Base-by-base conservation (phyloP, 2,329 filamentous ascomycete species). In the Ophiostoma ulmi region DNA sequence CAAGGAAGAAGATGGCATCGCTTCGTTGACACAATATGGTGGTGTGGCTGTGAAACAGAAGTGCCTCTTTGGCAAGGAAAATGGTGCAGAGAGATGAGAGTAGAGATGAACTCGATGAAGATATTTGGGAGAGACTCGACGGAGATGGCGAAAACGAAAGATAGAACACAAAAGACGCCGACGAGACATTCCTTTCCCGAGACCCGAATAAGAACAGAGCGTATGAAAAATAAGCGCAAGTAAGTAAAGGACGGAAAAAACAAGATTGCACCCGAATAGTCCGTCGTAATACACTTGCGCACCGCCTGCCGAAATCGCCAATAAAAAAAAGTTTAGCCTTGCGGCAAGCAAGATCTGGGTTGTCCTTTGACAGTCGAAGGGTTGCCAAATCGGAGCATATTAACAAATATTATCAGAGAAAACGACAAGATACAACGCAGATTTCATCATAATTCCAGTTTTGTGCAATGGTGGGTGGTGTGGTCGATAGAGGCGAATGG, bases 331-430 rank as follows among this genome's bases (percentile, higher is more conserved):
- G 38, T 72, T 80, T 79, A 86, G 86, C 86, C 85, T 88, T 82
- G 85, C 85, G 85, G 85, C 85, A 86, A 85, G 82, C 83, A 82
- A 86, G 82, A 86, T 88, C 85, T 88, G 85, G 81, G 80, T 7
- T 80, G 80, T 77, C 76, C 78, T 80, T 82, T 79, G 78, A 78
- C 75, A 80, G 78, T 79, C 61, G 55, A 72, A 78, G 80, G 80
- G 80, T 79, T 81, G 81, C 82, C 82, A 82, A 84, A 84, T 82
- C 80, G 79, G 80, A 83, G 80, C 79, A 80, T 83, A 80, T 83
- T 80, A 78, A 78, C 77, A 78, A 69, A 71, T 17, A 72, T 72
- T 70, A 73, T 72, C 55, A 71, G 52, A 41, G 65, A 64, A 69
- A 71, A 73, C 68, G 72, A 70, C 72, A 69, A 74, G 71, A 73